phyloP scores from a whole-genome alignment of 495 filamentous ascomycete genomes.

The Sabuloglossum arenarium region DNA sequence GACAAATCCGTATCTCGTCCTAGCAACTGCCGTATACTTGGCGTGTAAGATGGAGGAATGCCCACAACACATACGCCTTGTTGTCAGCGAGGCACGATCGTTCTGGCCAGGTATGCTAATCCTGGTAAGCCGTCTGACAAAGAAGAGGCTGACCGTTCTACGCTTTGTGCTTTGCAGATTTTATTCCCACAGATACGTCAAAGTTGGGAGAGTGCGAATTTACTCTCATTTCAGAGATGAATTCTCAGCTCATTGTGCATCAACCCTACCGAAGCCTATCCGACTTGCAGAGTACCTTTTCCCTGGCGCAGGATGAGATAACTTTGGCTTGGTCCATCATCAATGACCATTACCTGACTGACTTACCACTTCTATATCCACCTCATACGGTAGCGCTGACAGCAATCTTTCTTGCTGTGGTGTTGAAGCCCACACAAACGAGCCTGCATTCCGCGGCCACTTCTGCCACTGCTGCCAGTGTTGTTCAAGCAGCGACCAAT shows the following conservation, averaged over 20 bases:
- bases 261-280: slow-evolving; percentile 87
- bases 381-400: slow-evolving; percentile 84
- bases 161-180: slow-evolving; percentile 27
- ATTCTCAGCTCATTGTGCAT: slow-evolving; percentile 82
- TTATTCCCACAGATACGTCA: slow-evolving; percentile 59
- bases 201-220: slow-evolving; percentile 95
- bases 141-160: neutral
- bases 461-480: slow-evolving; percentile 20
- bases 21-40: slow-evolving; percentile 81
- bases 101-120: slow-evolving; percentile 54
- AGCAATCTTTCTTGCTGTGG: slow-evolving; percentile 68
- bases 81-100: slow-evolving; percentile 66
- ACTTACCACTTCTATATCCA: slow-evolving; percentile 68
- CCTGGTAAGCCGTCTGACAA: neutral
- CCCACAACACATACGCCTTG: slow-evolving; percentile 81
- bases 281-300: slow-evolving; percentile 46
- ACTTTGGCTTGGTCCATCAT: slow-evolving; percentile 68
- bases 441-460: slow-evolving; percentile 21
- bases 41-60: slow-evolving; percentile 98
- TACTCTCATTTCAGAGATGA: slow-evolving; percentile 84
- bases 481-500: slow-evolving; percentile 9
- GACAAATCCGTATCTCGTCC: slow-evolving; percentile 82
- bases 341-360: slow-evolving; percentile 92
- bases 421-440: slow-evolving; percentile 39
- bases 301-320: slow-evolving; percentile 55